Conservation (phyloP, 805 yeast species). For the Dipodascopsis uninucleata region DNA sequence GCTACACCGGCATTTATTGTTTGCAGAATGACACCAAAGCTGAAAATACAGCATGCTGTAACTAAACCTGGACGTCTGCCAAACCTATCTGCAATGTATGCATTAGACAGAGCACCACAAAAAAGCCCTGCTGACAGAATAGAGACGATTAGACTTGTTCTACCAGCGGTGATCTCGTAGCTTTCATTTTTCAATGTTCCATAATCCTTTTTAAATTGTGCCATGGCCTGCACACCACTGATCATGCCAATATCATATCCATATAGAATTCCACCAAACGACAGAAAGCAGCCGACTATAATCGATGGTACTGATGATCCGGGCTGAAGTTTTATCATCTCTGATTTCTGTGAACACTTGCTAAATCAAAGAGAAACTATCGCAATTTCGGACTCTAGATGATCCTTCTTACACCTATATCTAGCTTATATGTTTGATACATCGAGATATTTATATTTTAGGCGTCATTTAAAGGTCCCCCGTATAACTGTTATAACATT, state of each 20-base stretch:
- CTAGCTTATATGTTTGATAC: too few species aligned
- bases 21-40: slow-evolving; percentile 81
- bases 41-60: slow-evolving; percentile 67
- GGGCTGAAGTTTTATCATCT: too few species aligned
- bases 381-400: too few species aligned
- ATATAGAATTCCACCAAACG: slow-evolving; percentile 85
- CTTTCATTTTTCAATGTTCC: too few species aligned
- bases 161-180: slow-evolving; percentile 6
- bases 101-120: slow-evolving; percentile 21
- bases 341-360: too few species aligned
- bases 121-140: slow-evolving; percentile 15
- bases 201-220: slow-evolving; percentile 9
- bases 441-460: too few species aligned
- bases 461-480: too few species aligned
- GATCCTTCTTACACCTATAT: too few species aligned
- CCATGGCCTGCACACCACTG: slow-evolving; percentile 75
- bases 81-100: slow-evolving; percentile 10
- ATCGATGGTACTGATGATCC: slow-evolving; percentile 43
- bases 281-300: slow-evolving; percentile 73
- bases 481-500: too few species aligned
- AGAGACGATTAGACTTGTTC: slow-evolving; percentile 38
- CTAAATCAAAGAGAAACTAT: too few species aligned
- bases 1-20: slow-evolving; percentile 73
- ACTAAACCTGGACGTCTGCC: slow-evolving; percentile 34
- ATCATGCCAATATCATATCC: slow-evolving; percentile 89